Evolutionary conservation across 805 yeast genomes (phyloP), one percentile per base, ranked within the genome.

Genomic region (Candida manassasensis): DNA sequence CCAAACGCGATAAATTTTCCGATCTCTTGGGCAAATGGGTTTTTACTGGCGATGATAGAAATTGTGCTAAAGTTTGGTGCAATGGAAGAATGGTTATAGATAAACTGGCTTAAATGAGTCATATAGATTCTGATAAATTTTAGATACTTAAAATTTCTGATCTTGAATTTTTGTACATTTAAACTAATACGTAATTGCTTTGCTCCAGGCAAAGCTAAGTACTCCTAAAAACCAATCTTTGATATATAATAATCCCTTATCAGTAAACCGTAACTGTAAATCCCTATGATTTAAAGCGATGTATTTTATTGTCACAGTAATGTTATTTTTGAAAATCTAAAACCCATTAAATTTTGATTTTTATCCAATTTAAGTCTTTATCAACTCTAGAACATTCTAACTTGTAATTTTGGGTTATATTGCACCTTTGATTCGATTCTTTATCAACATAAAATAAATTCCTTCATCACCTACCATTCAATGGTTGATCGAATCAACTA

Each of bases 11-110:
- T 22, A 41, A 45, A 47, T 12, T 79, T 53, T 64, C 63, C 19
- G 76, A 82, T 50, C 50, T 85, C 36, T 55, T 88, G 3, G 84
- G 84, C 41, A 88, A 87, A 57, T 93, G 98, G 98, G 64, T 90
- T 6, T 93, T 87, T 56, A 75, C 78, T 39, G 97, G 97, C 13
- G 98, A 93, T 59, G 97, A 93, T 56, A 73, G 97, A 52, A 93
- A 93, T 55, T 79, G 90, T 21, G 51, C 63, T 4, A 69, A 69
- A 36, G 96, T 90, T 11, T 93, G 85, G 84, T 89, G 89, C 27
- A 77, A 79, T 50, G 97, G 97, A 7, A 59, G 72, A 43, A 50
- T 61, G 36, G 90, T 84, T 17, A 61, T 75, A 6, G 61, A 68
- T 41, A 74, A 72, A 43, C 55, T n/a, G n/a, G n/a, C n/a, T n/a